phyloP scores from a whole-genome alignment of 2,329 filamentous ascomycete genomes.

The Seiridium cupressi region DNA sequence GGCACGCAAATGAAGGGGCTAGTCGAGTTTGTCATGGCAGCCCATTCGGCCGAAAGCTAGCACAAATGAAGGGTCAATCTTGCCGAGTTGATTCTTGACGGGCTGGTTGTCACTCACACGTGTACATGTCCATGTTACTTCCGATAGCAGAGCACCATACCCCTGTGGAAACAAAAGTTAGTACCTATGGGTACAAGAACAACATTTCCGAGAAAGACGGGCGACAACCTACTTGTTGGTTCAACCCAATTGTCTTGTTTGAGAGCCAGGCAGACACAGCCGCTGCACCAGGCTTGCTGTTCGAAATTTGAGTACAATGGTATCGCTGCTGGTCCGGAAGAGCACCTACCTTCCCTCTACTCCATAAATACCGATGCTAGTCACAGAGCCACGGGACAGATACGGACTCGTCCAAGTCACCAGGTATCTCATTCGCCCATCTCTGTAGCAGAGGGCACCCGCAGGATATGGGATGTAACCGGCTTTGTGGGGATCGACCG shows the following conservation, averaged over 20 bases:
- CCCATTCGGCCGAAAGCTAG: conserved; percentile 39
- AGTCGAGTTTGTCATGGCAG: conserved; percentile 32
- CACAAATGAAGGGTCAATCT: no score
- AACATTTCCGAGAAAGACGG: no score
- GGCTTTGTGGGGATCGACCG: conserved; percentile 46
- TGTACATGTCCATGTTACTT: conserved; percentile 42
- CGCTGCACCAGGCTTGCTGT: conserved; percentile 43
- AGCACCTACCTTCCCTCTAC: conserved; percentile 38
- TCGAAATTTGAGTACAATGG: not conserved
- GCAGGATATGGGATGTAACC: conserved; percentile 47
- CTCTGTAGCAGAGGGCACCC: conserved; percentile 40
- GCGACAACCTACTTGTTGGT: conserved; percentile 16
- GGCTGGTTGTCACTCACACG: conserved; percentile 22
- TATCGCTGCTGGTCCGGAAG: not conserved
- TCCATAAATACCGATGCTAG: conserved; percentile 40
- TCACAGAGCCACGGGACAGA: conserved; percentile 34
- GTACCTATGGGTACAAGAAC: no score
- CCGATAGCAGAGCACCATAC: conserved; percentile 39
- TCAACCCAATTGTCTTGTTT: conserved; percentile 40
- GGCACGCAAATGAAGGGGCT: conserved; percentile 37
- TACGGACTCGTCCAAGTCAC: conserved; percentile 43
- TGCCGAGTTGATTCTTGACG: no score
- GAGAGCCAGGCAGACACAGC: conserved; percentile 43
- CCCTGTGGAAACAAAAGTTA: conserved; percentile 18
- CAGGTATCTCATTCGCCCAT: conserved; percentile 39